These are phyloP conservation scores for Penicillium sp. DNA, from an alignment of 2,329 filamentous ascomycete species.

Conservation along the genomic window DNA sequence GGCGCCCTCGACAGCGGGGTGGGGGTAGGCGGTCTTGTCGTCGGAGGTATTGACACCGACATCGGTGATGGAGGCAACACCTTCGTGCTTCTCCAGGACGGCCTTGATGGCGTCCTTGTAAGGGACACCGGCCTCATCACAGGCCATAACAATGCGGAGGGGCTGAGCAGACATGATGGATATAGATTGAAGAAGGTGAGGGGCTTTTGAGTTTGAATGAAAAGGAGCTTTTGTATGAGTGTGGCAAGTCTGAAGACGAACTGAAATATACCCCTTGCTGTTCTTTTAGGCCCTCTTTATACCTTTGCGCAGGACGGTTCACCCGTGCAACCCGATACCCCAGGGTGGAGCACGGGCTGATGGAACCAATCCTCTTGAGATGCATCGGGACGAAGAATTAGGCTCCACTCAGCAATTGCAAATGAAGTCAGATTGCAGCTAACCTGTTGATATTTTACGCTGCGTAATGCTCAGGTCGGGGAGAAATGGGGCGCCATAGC, in stretches of 20 bases:
- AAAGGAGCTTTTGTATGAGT: background rate
- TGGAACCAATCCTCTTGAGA: constrained; percentile 11
- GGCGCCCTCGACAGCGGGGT: constrained; percentile 73
- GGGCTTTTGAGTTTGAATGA: constrained; percentile 15
- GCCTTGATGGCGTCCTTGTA: constrained; percentile 79
- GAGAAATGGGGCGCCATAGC: constrained; percentile 15
- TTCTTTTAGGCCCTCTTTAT: constrained; percentile 6
- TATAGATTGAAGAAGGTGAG: background rate
- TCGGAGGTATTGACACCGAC: constrained; percentile 66
- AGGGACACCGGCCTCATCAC: constrained; percentile 70
- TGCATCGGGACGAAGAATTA: background rate
- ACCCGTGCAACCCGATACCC: constrained; percentile 8
- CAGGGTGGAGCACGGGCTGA: constrained; percentile 15
- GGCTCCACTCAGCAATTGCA: constrained; percentile 5
- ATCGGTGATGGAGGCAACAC: constrained; percentile 69
- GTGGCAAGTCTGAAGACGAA: background rate
- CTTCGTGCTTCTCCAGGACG: constrained; percentile 66
- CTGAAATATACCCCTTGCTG: background rate
- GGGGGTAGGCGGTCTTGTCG: constrained; percentile 81
- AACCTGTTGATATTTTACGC: constrained; percentile 7
- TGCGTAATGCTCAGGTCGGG: background rate
- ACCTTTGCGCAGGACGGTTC: background rate
- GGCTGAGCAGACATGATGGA: constrained; percentile 36
- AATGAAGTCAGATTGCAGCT: constrained; percentile 3
- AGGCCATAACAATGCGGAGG: constrained; percentile 63